Evolutionary conservation across 2,329 filamentous ascomycete genomes (phyloP).

Genomic region (Hawksworthiomyces lignivorus): DNA sequence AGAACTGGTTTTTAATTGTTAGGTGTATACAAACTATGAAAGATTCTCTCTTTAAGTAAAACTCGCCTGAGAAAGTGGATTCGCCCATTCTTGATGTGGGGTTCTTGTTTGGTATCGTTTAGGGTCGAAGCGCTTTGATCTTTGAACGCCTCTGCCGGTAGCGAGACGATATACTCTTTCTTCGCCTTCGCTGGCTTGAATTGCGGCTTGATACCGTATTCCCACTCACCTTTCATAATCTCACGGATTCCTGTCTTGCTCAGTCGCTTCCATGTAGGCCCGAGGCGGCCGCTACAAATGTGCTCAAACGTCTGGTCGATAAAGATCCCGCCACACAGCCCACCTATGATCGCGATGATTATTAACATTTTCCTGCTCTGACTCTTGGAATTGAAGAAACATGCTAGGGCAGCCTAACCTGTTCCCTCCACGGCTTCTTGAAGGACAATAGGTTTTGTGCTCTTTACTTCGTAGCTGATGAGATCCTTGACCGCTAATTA

Average conservation of each 20-base stretch:
- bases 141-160: slow-evolving; percentile 11
- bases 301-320: slow-evolving; percentile 41
- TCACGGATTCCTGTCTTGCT: slow-evolving; percentile 33
- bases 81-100: slow-evolving; percentile 9
- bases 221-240: slow-evolving; percentile 37
- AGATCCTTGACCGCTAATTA: too few species aligned
- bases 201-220: slow-evolving; percentile 25
- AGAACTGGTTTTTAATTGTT: slow-evolving; percentile 18
- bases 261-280: slow-evolving; percentile 35
- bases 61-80: too few species aligned
- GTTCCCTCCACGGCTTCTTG: slow-evolving; percentile 41
- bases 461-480: slow-evolving; percentile 41
- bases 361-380: too few species aligned
- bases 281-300: slow-evolving; percentile 36
- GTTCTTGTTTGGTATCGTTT: slow-evolving; percentile 8
- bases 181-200: slow-evolving; percentile 21
- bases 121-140: slow-evolving; percentile 6
- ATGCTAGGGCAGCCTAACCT: too few species aligned
- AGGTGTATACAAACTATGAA: too few species aligned
- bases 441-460: slow-evolving; percentile 28
- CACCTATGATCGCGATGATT: too few species aligned
- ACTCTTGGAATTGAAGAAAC: too few species aligned
- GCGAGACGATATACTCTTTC: slow-evolving; percentile 9
- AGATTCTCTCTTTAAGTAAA: slow-evolving; percentile 28
- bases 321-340: slow-evolving; percentile 41